Percentiles rank a stretch among this genome's conserved stretches.
phyloP scores from a whole-genome alignment of 495 filamentous ascomycete species.

The Penicillium goetzii region DNA sequence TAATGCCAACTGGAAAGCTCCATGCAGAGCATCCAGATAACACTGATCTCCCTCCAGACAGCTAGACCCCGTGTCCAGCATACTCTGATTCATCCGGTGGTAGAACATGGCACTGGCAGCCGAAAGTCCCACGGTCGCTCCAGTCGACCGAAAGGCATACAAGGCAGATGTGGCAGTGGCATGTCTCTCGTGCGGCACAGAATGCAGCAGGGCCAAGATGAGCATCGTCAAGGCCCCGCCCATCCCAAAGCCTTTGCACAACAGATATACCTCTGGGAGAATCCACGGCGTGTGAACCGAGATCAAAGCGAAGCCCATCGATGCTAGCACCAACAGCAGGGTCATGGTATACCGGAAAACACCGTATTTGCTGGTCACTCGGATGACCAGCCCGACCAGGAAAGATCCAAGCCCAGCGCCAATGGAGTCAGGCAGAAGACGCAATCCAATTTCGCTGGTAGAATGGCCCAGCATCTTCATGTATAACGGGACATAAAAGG shows the following conservation, averaged over 20 bases:
- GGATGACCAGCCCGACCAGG: constrained; percentile 18
- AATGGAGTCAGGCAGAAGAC: constrained; percentile 18
- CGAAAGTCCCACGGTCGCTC: constrained; percentile 20
- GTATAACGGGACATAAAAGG: constrained; percentile 23
- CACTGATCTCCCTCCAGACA: constrained; percentile 14
- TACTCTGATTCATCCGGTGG: constrained; percentile 6
- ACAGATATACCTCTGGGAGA: constrained; percentile 18
- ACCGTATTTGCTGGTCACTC: constrained; percentile 16
- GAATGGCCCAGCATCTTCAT: constrained; percentile 22
- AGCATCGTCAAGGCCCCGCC: constrained; percentile 20
- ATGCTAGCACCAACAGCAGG: constrained; percentile 9
- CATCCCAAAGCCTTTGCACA: constrained; percentile 21
- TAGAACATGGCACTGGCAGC: constrained; percentile 17
- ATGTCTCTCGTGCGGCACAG: constrained; percentile 20
- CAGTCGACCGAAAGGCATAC: constrained; percentile 24
- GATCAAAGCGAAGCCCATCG: constrained; percentile 11
- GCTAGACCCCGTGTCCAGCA: background rate
- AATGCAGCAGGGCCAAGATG: constrained; percentile 20
- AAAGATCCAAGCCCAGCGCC: constrained; percentile 20
- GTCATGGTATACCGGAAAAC: constrained; percentile 16
- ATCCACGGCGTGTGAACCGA: constrained; percentile 9
- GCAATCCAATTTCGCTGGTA: constrained; percentile 17
- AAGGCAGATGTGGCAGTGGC: constrained; percentile 23
- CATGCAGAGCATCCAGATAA: constrained; percentile 19
- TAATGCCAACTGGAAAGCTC: constrained; percentile 13